Conservation (phyloP, 129 eudicot genomes). For the Centella asiatica region DNA sequence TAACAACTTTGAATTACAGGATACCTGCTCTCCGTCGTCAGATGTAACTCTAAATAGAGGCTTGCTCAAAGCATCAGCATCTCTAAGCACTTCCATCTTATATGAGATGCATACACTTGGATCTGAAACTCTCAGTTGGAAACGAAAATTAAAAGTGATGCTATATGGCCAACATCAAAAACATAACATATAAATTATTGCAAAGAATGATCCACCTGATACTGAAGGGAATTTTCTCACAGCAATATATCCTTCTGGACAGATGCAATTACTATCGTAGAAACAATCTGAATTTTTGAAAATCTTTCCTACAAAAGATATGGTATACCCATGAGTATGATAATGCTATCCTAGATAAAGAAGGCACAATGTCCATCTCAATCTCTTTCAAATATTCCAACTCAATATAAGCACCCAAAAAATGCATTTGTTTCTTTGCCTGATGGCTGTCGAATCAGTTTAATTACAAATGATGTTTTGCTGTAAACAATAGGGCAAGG, state of each 20-base stretch:
- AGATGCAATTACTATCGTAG: constrained; percentile 37
- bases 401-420: neutral
- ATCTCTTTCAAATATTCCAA: neutral
- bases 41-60: constrained; percentile 73
- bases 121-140: constrained; percentile 35
- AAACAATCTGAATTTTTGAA: constrained; percentile 41
- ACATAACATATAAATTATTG: neutral
- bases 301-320: constrained; percentile 47
- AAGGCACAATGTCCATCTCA: no score
- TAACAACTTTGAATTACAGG: neutral
- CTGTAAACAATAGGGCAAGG: neutral
- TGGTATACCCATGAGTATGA: neutral
- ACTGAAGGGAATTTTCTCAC: constrained; percentile 62
- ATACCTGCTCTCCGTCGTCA: constrained; percentile 68
- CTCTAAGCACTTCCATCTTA: constrained; percentile 84
- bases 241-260: constrained; percentile 81
- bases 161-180: neutral
- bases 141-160: neutral
- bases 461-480: neutral
- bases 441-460: neutral
- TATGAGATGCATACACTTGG: constrained; percentile 38
- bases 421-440: neutral
- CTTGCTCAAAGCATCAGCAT: constrained; percentile 37
- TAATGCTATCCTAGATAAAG: neutral
- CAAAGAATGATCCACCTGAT: constrained; percentile 32